Conservation (phyloP, 176 grass and related monocot species). For the Microstegium vimineum region DNA sequence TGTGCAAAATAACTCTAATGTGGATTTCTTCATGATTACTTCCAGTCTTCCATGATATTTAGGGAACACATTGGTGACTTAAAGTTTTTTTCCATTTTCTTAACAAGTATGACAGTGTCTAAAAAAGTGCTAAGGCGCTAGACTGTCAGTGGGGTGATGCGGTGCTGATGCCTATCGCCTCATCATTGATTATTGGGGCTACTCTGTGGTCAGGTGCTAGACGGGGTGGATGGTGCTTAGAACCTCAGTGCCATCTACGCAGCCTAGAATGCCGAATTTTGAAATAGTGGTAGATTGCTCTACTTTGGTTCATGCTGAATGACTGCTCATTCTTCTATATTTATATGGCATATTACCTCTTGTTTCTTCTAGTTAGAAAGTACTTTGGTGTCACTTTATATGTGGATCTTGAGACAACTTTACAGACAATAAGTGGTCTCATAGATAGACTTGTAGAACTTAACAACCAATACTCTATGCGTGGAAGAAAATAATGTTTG, state of each 20-base stretch:
- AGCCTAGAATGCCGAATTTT: not conserved
- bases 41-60: not conserved
- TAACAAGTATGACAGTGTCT: not conserved
- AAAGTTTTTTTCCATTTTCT: constrained; percentile 1
- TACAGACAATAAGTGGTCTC: too few relatives aligned
- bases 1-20: not conserved
- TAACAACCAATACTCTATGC: too few relatives aligned
- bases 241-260: not conserved
- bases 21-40: not conserved
- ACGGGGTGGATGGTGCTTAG: not conserved
- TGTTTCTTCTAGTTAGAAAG: not conserved
- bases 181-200: not conserved
- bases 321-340: not conserved
- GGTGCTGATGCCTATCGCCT: not conserved
- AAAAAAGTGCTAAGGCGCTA: not conserved
- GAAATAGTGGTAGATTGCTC: not conserved
- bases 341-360: not conserved
- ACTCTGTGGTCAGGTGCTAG: not conserved
- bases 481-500: too few relatives aligned
- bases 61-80: not conserved
- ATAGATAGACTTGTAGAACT: too few relatives aligned
- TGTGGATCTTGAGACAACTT: not conserved
- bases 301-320: not conserved
- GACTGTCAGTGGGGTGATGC: not conserved
- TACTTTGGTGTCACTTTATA: not conserved